phyloP scores from a whole-genome alignment of 208 protist genomes.

The Wallacemonas sp. region DNA sequence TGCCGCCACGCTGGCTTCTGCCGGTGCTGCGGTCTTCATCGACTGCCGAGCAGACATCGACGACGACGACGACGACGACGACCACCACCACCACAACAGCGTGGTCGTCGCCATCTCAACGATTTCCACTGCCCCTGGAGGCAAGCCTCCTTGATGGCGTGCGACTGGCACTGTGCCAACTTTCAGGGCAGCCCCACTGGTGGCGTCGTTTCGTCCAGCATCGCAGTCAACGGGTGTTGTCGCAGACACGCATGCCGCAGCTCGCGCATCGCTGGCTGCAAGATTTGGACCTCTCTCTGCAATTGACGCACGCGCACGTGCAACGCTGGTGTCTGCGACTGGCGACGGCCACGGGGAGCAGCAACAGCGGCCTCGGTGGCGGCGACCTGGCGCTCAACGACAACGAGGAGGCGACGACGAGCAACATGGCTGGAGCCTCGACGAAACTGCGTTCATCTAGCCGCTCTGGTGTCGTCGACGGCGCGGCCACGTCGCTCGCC shows the following conservation, averaged over 20 bases:
- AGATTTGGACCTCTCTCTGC: slow-evolving; percentile 6
- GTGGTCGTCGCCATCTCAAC: too few relatives aligned
- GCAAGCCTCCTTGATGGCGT: slow-evolving; percentile 25
- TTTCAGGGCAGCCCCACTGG: slow-evolving; percentile 23
- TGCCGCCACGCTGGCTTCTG: slow-evolving; percentile 9
- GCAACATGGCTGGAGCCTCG: too few relatives aligned
- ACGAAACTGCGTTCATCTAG: too few relatives aligned
- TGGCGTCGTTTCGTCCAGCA: slow-evolving; percentile 21
- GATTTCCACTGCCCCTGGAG: too few relatives aligned
- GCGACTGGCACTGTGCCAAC: slow-evolving; percentile 30
- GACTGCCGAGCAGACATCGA: not conserved
- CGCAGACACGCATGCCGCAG: slow-evolving; percentile 14
- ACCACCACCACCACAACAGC: not conserved
- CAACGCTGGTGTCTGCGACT: not conserved
- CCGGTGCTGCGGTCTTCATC: slow-evolving; percentile 7
- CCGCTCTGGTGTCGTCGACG: not conserved
- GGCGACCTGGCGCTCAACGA: not conserved
- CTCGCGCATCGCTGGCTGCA: slow-evolving; percentile 32
- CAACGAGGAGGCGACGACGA: not conserved
- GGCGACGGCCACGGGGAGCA: too few relatives aligned
- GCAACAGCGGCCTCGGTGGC: too few relatives aligned
- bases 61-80: not conserved
- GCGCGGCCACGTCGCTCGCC: not conserved
- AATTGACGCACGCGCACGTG: not conserved
- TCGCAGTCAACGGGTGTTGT: slow-evolving; percentile 24